Evolutionary conservation across 129 eudicot species (phyloP).

Genomic region (Escallonia herrerae): DNA sequence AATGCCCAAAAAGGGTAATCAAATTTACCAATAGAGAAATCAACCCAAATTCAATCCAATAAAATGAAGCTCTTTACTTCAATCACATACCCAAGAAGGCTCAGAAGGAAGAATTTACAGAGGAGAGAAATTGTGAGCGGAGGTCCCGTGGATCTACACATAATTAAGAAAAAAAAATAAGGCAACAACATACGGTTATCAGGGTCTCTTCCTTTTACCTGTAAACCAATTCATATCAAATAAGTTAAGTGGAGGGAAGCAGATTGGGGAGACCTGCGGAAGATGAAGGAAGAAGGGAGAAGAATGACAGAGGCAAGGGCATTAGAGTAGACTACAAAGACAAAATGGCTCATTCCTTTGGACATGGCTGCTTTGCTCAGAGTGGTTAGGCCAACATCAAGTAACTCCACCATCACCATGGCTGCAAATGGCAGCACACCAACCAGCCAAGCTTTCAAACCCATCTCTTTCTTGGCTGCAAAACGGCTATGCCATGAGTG

Average conservation of each 20-base stretch:
- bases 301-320: conserved; percentile 18
- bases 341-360: conserved; percentile 16
- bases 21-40: not conserved
- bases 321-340: conserved; percentile 17
- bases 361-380: conserved; percentile 29
- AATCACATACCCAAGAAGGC: conserved; percentile 12
- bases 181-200: no score
- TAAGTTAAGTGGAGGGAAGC: no score
- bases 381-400: conserved; percentile 18
- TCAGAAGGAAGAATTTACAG: conserved; percentile 11
- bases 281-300: conserved; percentile 10
- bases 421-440: conserved; percentile 13
- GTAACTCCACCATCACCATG: conserved; percentile 15
- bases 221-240: no score
- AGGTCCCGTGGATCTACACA: conserved; percentile 12
- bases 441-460: not conserved
- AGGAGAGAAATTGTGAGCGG: conserved; percentile 10
- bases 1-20: not conserved
- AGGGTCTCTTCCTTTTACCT: no score
- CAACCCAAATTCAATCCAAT: not conserved
- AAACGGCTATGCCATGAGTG: no score
- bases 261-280: not conserved
- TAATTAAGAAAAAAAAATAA: not conserved
- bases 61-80: not conserved
- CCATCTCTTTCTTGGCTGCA: conserved; percentile 4